Conservation (phyloP, 257 asterid genomes). For the Nicotiana obtusifolia region DNA sequence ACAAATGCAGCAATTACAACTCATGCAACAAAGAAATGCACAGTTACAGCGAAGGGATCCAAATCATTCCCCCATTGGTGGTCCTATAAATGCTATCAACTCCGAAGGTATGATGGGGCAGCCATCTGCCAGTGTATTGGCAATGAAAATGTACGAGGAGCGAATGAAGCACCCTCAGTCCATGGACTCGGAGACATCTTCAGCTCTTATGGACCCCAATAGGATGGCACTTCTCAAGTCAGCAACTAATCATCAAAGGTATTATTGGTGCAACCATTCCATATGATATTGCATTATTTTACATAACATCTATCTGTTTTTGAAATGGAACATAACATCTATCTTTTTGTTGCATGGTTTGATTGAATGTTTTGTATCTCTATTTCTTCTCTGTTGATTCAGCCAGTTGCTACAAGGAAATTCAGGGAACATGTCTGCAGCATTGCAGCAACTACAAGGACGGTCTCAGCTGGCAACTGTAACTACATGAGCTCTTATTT, state of each 20-base stretch:
- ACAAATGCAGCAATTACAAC: constrained; percentile 93
- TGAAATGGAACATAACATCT: background rate
- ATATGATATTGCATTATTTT: background rate
- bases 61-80: constrained; percentile 67
- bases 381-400: constrained; percentile 32
- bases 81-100: constrained; percentile 69
- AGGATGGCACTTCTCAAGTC: constrained; percentile 96
- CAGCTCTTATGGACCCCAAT: constrained; percentile 73
- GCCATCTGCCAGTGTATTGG: constrained; percentile 91
- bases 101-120: constrained; percentile 92
- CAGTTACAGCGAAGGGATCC: constrained; percentile 90
- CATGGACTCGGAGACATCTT: constrained; percentile 84
- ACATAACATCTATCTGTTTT: background rate
- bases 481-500: constrained; percentile 24
- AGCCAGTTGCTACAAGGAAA: constrained; percentile 91
- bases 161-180: constrained; percentile 87
- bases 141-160: constrained; percentile 95
- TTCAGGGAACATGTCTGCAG: constrained; percentile 80
- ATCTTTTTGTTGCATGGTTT: background rate
- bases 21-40: constrained; percentile 89
- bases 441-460: constrained; percentile 98
- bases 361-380: background rate
- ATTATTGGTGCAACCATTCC: constrained; percentile 18
- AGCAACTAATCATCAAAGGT: constrained; percentile 83
- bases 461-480: constrained; percentile 75